Base-by-base conservation (phyloP, 148 eudicot species). In the Selenicereus undatus region DNA sequence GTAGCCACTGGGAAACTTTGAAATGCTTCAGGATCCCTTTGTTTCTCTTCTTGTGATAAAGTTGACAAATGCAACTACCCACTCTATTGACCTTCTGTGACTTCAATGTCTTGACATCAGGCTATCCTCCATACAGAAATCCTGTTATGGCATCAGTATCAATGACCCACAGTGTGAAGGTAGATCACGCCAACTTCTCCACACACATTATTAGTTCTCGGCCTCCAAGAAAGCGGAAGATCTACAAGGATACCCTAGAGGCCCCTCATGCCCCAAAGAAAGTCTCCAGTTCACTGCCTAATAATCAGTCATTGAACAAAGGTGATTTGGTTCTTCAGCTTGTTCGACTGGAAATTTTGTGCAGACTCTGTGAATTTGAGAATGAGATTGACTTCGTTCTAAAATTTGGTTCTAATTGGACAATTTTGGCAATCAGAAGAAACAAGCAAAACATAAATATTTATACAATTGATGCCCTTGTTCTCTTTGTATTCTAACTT, bases 181-280 rank as follows among this genome's bases (percentile, higher is more conserved):
- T 80, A 30, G 88, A 87, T 81, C 82, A 82, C 32, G 66, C 84
- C 70, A 83, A 74, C 56, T 83, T 81, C 74, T 85, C 86, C 29
- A 88, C 91, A 48, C 90, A 96, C 29, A 60, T 66, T 65, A 14
- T 83, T 36, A 82, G 68, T 75, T 84, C 78, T 4, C 79, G 87
- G 50, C 84, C 86, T 64, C 73, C 89, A 18, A 91, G 91, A 80
- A 92, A 93, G 84, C 82, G 91, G 74, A 95, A 86, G 80, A 80
- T 76, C 79, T 80, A 75, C 60, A 91, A 81, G 83, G 88, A 82
- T 83, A 76, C 77, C 35, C 71, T 82, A n/a, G 84, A 83, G 71
- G 85, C 77, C 30, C 81, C 89, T 72, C 73, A 68, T 27, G 80
- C 84, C 66, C 81, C 91, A 29, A 95, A 95, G 89, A 91, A 83